phyloP scores from a whole-genome alignment of 768 basidiomycete genomes.

The Cystoderma amianthinum region DNA sequence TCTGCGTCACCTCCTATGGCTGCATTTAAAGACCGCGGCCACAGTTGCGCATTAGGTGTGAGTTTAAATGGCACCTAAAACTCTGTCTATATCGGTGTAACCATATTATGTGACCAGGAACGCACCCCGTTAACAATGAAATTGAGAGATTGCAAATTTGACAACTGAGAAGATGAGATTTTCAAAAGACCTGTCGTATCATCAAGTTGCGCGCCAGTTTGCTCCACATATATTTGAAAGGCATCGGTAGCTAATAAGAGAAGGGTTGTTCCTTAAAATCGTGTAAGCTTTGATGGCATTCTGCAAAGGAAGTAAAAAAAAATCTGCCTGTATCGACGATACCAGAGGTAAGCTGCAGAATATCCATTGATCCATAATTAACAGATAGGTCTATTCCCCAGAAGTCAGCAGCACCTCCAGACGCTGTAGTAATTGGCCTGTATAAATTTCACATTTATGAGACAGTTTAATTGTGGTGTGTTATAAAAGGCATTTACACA shows the following conservation, averaged over 20 bases:
- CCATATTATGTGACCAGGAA: background rate
- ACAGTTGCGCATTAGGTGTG: constrained; percentile 62
- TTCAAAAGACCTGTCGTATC: constrained; percentile 39
- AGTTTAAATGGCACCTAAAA: constrained; percentile 43
- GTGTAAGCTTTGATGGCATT: constrained; percentile 1
- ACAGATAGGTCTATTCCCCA: constrained; percentile 60
- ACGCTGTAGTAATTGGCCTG: constrained; percentile 41
- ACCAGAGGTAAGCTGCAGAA: constrained; percentile 40
- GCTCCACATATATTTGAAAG: constrained; percentile 31
- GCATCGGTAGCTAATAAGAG: constrained; percentile 41
- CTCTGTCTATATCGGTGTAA: background rate
- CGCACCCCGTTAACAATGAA: constrained; percentile 36
- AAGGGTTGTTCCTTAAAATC: constrained; percentile 42
- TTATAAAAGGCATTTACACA: constrained; percentile 26
- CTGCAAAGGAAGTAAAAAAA: constrained; percentile 3
- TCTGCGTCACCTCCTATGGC: constrained; percentile 44
- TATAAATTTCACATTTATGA: background rate
- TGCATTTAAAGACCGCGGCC: constrained; percentile 54
- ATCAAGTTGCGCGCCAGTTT: constrained; percentile 38
- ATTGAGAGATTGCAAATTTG: constrained; percentile 40
- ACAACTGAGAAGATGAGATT: constrained; percentile 44
- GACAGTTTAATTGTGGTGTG: background rate
- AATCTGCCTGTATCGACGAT: constrained; percentile 61
- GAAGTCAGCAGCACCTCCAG: constrained; percentile 37
- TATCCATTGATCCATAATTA: constrained; percentile 38